Percentiles rank a stretch among this genome's conserved stretches.
phyloP scores from a whole-genome alignment of 352 stramenopile species.

The Phytophthora nicotianae region DNA sequence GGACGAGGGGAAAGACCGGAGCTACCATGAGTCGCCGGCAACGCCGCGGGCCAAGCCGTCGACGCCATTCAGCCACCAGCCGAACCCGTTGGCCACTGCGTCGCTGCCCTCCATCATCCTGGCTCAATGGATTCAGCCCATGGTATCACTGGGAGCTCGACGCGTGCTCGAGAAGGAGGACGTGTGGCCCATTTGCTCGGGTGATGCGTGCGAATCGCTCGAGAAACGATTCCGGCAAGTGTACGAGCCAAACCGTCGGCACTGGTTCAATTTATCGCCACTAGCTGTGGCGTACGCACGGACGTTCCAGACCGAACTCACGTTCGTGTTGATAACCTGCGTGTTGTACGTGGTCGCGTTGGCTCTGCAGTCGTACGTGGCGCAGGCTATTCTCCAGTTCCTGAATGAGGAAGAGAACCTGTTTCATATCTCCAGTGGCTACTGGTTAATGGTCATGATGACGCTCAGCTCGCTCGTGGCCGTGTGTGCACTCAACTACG shows the following conservation, averaged over 20 bases:
- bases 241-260: slow-evolving; percentile 19
- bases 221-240: slow-evolving; percentile 24
- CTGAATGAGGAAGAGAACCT: slow-evolving; percentile 36
- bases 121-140: slow-evolving; percentile 37
- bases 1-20: slow-evolving; percentile 1
- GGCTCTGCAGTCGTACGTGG: slow-evolving; percentile 32
- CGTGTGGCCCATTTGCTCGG: slow-evolving; percentile 33
- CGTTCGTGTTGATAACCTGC: slow-evolving; percentile 22
- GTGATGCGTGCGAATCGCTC: slow-evolving; percentile 26
- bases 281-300: slow-evolving; percentile 19
- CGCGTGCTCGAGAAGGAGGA: slow-evolving; percentile 36
- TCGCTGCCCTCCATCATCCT: slow-evolving; percentile 30
- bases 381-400: slow-evolving; percentile 35
- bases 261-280: slow-evolving; percentile 23
- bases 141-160: slow-evolving; percentile 35
- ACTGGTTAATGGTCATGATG: slow-evolving; percentile 38
- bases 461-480: slow-evolving; percentile 26
- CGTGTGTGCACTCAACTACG: slow-evolving; percentile 43
- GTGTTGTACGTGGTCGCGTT: slow-evolving; percentile 37
- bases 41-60: slow-evolving; percentile 6
- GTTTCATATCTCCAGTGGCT: slow-evolving; percentile 35
- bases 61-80: slow-evolving; percentile 14
- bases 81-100: slow-evolving; percentile 45
- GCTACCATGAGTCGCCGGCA: slow-evolving; percentile 20
- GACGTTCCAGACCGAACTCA: slow-evolving; percentile 23